Evolutionary conservation across 2,329 filamentous ascomycete species (phyloP).

Genomic region (Paecilomyces dactylethromorphus): DNA sequence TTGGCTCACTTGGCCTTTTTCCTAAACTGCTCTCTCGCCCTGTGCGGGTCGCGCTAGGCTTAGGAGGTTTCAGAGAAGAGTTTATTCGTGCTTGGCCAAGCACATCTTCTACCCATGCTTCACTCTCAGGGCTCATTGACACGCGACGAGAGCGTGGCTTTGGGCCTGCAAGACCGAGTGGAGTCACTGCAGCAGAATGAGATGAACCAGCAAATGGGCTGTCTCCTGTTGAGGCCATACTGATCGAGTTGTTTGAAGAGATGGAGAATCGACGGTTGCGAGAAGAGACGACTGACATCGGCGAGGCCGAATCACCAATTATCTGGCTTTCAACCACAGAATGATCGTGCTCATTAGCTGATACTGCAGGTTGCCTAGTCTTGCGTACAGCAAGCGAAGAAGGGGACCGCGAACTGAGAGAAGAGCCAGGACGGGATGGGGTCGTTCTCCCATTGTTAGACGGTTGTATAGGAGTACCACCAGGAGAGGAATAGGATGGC

Average conservation of each 20-base stretch:
- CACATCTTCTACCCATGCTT: slow-evolving; percentile 43
- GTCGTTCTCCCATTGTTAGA: slow-evolving; percentile 23
- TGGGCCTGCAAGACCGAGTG: slow-evolving; percentile 40
- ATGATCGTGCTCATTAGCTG: slow-evolving; percentile 22
- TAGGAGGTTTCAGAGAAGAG: slow-evolving; percentile 25
- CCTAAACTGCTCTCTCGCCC: slow-evolving; percentile 10
- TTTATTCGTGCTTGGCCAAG: slow-evolving; percentile 37
- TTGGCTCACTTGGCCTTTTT: slow-evolving; percentile 15
- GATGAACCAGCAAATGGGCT: slow-evolving; percentile 15
- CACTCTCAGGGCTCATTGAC: slow-evolving; percentile 38
- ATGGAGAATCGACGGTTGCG: slow-evolving; percentile 27
- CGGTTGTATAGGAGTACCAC: slow-evolving; percentile 13
- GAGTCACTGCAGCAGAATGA: slow-evolving; percentile 23
- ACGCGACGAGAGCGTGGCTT: slow-evolving; percentile 32
- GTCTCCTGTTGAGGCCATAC: slow-evolving; percentile 21
- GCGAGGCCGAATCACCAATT: slow-evolving; percentile 19
- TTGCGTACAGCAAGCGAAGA: slow-evolving; percentile 36
- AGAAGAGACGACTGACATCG: slow-evolving; percentile 19
- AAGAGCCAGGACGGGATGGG: slow-evolving; percentile 31
- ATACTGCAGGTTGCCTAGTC: slow-evolving; percentile 28
- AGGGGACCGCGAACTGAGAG: slow-evolving; percentile 27
- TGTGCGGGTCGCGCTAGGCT: slow-evolving; percentile 11
- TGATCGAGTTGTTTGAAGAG: slow-evolving; percentile 31
- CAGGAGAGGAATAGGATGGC: slow-evolving; percentile 21
- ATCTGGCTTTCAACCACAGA: slow-evolving; percentile 21